Evolutionary conservation across 768 basidiomycete genomes (phyloP), one percentile per base, ranked within the genome.

Genomic region (Serendipita vermifera): DNA sequence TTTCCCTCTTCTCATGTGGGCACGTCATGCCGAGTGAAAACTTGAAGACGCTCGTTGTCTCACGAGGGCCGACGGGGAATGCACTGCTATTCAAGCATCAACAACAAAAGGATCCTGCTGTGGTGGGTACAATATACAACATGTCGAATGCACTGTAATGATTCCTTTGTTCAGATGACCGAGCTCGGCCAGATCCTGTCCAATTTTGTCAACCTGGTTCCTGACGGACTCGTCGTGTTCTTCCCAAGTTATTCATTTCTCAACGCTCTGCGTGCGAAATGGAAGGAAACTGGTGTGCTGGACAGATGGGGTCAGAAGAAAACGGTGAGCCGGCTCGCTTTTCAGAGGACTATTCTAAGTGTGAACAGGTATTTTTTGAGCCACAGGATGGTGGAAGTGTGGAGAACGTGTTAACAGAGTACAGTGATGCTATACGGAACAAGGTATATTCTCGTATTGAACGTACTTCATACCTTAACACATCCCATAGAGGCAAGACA

Each of bases 211-310:
- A 81, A 76, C 32, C 66, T 94, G 15, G 77, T 93, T 3, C 87
- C 92, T 0, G 82, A 81, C 17, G 94, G 94, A 0, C 78, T 97
- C 70, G 86, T 98, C 17, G 83, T 96, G 5, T 99, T 99, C 66
- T 80, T 97, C 36, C 93, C 94, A 0, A 94, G 91, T 0, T 98
- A 98, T 66, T 77, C 74, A 27, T 92, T 89, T 61, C 70, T 97
- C 33, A 78, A 83, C 57, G 68, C 72, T 35, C 79, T 85, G 3
- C 85, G 80, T 61, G 71, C 70, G 3, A 64, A 72, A 4, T 98
- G 94, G 92, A 66, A 69, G 4, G 73, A 72, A 43, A 78, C 69
- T 41, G 82, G 84, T 1, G 64, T 82, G 7, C 60, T 94, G 58
- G 71, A 73, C 11, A 82, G 81, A 62, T 70, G 96, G 40, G 67